Evolutionary conservation across 768 basidiomycete species (phyloP).

Genomic region (Suillus americanus): DNA sequence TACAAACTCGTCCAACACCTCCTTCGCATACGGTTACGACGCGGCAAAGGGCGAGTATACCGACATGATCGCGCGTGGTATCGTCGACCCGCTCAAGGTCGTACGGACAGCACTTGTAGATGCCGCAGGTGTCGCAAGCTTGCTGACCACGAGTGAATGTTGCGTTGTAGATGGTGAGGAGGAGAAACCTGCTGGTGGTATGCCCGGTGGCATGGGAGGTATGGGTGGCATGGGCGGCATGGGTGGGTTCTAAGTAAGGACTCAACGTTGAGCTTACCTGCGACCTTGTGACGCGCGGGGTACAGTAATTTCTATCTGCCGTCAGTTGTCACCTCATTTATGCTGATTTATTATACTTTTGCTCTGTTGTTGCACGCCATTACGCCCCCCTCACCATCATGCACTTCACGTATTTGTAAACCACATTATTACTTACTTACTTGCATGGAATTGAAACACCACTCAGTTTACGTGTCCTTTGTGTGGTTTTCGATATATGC

Average conservation of each 20-base stretch:
- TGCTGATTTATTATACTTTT: constrained; percentile 13
- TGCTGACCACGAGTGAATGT: constrained; percentile 91
- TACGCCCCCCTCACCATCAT: constrained; percentile 10
- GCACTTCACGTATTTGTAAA: constrained; percentile 9
- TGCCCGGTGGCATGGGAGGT: constrained; percentile 41
- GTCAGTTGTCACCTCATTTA: background rate
- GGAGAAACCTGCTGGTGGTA: constrained; percentile 54
- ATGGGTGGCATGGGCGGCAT: constrained; percentile 66
- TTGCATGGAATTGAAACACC: constrained; percentile 4
- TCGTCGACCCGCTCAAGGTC: constrained; percentile 95
- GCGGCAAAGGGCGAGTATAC: constrained; percentile 90
- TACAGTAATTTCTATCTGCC: background rate
- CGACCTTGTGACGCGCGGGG: background rate
- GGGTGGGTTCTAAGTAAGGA: constrained; percentile 47
- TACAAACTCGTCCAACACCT: constrained; percentile 61
- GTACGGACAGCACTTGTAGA: constrained; percentile 92
- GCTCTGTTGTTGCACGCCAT: constrained; percentile 12
- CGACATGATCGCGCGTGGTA: constrained; percentile 93
- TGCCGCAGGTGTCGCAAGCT: constrained; percentile 88
- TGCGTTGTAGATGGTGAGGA: constrained; percentile 92
- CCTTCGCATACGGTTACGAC: constrained; percentile 88
- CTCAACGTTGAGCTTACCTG: background rate
- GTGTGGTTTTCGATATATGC: background rate
- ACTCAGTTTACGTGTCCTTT: background rate
- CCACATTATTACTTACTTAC: background rate